Percentiles rank a stretch among this genome's conserved stretches.
Evolutionary conservation across 1,139 yeast species (phyloP).

Genomic region (Pichia sp.): DNA sequence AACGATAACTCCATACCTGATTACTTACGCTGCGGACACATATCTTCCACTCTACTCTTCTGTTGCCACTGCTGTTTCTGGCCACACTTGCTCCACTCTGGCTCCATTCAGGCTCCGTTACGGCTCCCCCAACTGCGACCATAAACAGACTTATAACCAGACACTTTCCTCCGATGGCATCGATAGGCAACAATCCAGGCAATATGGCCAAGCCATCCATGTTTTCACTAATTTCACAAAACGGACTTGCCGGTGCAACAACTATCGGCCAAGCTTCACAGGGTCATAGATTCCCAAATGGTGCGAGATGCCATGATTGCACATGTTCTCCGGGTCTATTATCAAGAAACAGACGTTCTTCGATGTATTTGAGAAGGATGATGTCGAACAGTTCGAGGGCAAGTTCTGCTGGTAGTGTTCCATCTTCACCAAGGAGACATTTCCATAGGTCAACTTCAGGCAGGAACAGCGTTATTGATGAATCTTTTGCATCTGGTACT

Average conservation of each 20-base stretch:
- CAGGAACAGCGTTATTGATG: background rate
- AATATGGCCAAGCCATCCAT: conserved; percentile 27
- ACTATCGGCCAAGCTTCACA: conserved; percentile 22
- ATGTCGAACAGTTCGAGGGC: conserved; percentile 10
- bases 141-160: background rate
- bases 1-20: background rate
- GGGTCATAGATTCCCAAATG: conserved; percentile 16
- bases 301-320: conserved; percentile 58
- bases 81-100: no score
- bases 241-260: conserved; percentile 29
- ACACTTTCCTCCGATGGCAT: conserved; percentile 3
- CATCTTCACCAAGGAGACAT: conserved; percentile 17
- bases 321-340: conserved; percentile 77
- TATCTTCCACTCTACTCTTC: no score
- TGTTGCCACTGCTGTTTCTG: no score
- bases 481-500: conserved; percentile 4
- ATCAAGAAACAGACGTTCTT: conserved; percentile 51
- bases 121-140: no score
- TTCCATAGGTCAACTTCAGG: conserved; percentile 1
- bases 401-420: conserved; percentile 4
- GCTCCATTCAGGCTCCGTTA: no score
- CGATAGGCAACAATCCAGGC: conserved; percentile 4
- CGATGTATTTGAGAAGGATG: conserved; percentile 32
- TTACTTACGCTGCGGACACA: background rate
- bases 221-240: conserved; percentile 28